These are phyloP conservation scores for Gossypium ekmanianum DNA, from an alignment of 345 rosid genomes.

Conservation along the genomic window DNA sequence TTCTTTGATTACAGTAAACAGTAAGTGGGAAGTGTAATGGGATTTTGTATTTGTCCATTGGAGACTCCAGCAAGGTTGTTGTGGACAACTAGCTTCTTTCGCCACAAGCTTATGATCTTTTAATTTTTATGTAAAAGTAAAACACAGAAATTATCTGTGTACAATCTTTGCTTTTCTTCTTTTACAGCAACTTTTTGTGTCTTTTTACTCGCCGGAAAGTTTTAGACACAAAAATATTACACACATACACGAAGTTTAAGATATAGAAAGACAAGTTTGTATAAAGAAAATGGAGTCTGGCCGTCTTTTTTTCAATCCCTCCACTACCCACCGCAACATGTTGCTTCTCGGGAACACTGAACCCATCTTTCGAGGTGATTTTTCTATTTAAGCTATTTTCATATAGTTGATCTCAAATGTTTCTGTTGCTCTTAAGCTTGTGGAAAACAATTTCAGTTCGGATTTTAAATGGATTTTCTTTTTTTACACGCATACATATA, in stretches of 20 bases:
- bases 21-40: constrained; percentile 50
- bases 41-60: constrained; percentile 72
- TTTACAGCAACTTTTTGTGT: neutral
- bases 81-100: constrained; percentile 96
- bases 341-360: constrained; percentile 59
- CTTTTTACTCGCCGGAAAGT: constrained; percentile 20
- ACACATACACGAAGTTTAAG: neutral
- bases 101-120: constrained; percentile 90
- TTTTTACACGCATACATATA: neutral
- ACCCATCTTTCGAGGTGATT: constrained; percentile 47
- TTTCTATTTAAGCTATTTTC: neutral
- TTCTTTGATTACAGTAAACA: neutral
- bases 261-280: neutral
- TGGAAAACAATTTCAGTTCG: neutral
- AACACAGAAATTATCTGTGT: neutral
- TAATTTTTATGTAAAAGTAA: constrained; percentile 23
- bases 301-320: constrained; percentile 57
- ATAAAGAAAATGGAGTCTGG: constrained; percentile 51
- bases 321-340: constrained; percentile 56
- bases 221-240: neutral
- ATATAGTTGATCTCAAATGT: too few species aligned
- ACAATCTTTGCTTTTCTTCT: neutral
- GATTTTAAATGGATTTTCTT: neutral
- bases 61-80: constrained; percentile 85
- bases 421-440: neutral